Base-by-base conservation (phyloP, 768 basidiomycete genomes). In the Austroboletus festivus region DNA sequence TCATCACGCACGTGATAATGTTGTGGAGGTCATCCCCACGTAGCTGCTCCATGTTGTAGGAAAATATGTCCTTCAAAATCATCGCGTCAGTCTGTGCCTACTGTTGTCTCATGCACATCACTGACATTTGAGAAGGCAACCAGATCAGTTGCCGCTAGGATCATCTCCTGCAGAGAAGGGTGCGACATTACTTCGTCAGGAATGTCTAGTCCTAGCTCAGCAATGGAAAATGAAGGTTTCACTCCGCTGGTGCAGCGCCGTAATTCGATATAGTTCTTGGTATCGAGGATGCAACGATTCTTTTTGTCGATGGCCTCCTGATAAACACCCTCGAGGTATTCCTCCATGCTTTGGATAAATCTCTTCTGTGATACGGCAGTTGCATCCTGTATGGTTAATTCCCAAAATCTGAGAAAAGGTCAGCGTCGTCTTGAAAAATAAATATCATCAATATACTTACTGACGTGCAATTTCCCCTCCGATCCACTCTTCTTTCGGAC, bases 161-260 rank as follows among this genome's bases (percentile, higher is more conserved):
- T 44, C 24, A 79, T 60, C 13, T 61, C 50, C 15, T 52, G 44
- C 5, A 80, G 54, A 10, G 61, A 47, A 0, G 74, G 71, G 46
- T 79, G 72, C 0, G 64, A 50, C 39, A 77, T 62, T 3, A 74
- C 67, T 3, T 71, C 61, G 16, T 75, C 69, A 67, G 74, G 50
- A 4, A 61, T 56, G 38, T 74, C 61, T 34, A 77, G 45, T 1
- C 61, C 52, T 4, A 71, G 51, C 19, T 75, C 67, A 37, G 56
- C 26, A 10, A 72, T 55, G 10, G 68, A 71, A 44, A 71, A 73
- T 4, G 65, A 71, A 2, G 77, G 75, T 16, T 67, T 65, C 1
- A 65, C 64, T 1, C 73, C 76, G 39, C 72, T 66, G 3, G 71
- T 78, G 19, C 71, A 56, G 2, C 75, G 66, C 5, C 77, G 67